phyloP scores from a whole-genome alignment of 1,139 yeast species.

The Taphrina wiesneri region DNA sequence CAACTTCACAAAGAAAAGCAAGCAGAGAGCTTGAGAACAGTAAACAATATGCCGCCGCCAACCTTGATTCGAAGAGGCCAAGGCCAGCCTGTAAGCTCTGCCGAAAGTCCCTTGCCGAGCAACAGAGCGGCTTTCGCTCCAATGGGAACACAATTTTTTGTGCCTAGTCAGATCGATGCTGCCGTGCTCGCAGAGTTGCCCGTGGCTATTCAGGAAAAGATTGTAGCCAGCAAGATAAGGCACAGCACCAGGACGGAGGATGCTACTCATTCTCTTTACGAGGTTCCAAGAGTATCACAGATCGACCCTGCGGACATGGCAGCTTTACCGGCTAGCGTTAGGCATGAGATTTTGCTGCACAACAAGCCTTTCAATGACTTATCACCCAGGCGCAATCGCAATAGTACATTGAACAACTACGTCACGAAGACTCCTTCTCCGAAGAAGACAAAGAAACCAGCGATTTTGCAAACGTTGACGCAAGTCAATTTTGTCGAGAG shows the following conservation, averaged over 20 bases:
- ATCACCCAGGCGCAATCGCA: constrained; percentile 23
- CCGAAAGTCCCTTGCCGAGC: background rate
- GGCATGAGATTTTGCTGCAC: constrained; percentile 38
- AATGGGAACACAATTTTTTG: constrained; percentile 14
- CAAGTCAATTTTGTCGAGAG: constrained; percentile 25
- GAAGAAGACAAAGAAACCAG: background rate
- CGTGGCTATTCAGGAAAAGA: constrained; percentile 22
- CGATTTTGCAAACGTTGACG: background rate
- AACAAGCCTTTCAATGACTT: background rate
- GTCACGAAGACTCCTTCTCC: constrained; percentile 12
- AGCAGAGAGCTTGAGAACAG: background rate
- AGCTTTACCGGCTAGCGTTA: constrained; percentile 45
- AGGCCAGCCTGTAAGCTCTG: background rate
- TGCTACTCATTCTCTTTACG: background rate
- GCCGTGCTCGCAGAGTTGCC: constrained; percentile 38
- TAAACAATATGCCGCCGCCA: background rate
- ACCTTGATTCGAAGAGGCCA: background rate
- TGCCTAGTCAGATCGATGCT: constrained; percentile 35
- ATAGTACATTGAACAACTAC: background rate
- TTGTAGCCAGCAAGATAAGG: background rate
- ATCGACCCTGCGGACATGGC: constrained; percentile 45
- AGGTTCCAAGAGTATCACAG: constrained; percentile 39
- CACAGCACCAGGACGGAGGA: background rate
- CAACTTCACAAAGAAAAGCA: background rate
- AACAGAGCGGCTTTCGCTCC: background rate